Percentiles rank a stretch among this genome's conserved stretches.
These are phyloP conservation scores for Phytopythium aichiense DNA, from an alignment of 352 stramenopile species.

Conservation along the genomic window DNA sequence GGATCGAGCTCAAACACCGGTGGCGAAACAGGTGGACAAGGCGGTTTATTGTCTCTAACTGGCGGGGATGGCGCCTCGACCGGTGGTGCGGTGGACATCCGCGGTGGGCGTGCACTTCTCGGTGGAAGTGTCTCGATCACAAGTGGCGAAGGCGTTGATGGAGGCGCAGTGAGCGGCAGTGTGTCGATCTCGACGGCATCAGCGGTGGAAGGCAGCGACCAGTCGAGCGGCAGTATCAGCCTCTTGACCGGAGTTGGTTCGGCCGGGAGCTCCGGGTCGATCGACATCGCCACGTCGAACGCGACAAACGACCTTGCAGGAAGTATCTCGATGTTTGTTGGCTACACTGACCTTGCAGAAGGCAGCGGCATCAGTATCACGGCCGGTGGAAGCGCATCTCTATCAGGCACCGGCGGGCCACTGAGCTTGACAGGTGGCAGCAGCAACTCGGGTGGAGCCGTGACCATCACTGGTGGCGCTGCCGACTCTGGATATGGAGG, in stretches of 20 bases:
- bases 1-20: background rate
- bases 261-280: background rate
- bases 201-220: background rate
- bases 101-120: background rate
- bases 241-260: background rate
- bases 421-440: slow-evolving; percentile 27
- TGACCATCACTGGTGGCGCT: slow-evolving; percentile 27
- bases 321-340: slow-evolving; percentile 16
- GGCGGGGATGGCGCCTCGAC: background rate
- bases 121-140: slow-evolving; percentile 13
- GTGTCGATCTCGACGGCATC: background rate
- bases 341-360: slow-evolving; percentile 4
- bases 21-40: slow-evolving; percentile 8
- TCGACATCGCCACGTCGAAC: slow-evolving; percentile 10
- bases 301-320: slow-evolving; percentile 12
- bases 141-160: slow-evolving; percentile 7
- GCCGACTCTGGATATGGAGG: slow-evolving; percentile 13
- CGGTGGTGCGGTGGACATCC: slow-evolving; percentile 10
- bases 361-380: background rate
- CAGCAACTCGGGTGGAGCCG: slow-evolving; percentile 6
- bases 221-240: background rate
- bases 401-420: slow-evolving; percentile 10
- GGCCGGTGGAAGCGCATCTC: background rate
- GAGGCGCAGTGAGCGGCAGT: slow-evolving; percentile 11
- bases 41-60: background rate